A percentile compares a stretch with the other conserved stretches of the same genome.
Evolutionary conservation across 2,329 filamentous ascomycete genomes (phyloP).

Genomic region (Claviceps quebecensis): DNA sequence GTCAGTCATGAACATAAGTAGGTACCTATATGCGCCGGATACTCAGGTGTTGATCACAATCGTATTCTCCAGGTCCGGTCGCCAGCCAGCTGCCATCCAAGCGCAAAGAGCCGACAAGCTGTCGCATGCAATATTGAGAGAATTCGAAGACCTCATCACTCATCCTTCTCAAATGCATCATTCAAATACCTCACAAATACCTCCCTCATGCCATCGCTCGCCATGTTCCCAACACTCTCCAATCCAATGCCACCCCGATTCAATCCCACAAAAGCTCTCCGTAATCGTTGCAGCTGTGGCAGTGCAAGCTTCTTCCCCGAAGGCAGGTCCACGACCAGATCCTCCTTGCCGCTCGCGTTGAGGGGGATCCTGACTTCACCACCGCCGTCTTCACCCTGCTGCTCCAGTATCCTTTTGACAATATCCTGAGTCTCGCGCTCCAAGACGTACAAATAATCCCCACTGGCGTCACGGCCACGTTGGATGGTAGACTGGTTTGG

Average conservation of each 20-base stretch:
- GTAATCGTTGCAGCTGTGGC: slow-evolving; percentile 62
- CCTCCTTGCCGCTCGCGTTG: slow-evolving; percentile 23
- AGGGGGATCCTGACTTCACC: slow-evolving; percentile 38
- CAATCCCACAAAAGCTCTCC: slow-evolving; percentile 63
- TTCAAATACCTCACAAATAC: slow-evolving; percentile 55
- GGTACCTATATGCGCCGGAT: background rate
- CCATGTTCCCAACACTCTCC: slow-evolving; percentile 40
- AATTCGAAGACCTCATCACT: slow-evolving; percentile 8
- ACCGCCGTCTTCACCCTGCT: slow-evolving; percentile 55
- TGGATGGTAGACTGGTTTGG: slow-evolving; percentile 65
- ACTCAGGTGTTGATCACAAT: too few relatives aligned
- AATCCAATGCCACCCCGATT: slow-evolving; percentile 56
- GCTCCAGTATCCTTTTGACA: slow-evolving; percentile 53
- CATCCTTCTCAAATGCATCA: slow-evolving; percentile 46
- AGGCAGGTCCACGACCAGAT: slow-evolving; percentile 50
- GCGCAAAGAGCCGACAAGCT: background rate
- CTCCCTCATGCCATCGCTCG: slow-evolving; percentile 40
- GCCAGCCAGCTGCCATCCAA: background rate
- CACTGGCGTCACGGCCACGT: slow-evolving; percentile 44
- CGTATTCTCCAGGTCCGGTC: too few relatives aligned
- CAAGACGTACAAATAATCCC: slow-evolving; percentile 68
- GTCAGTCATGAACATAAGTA: background rate
- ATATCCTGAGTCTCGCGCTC: slow-evolving; percentile 69
- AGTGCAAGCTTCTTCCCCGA: slow-evolving; percentile 47
- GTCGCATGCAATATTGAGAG: too few relatives aligned